phyloP scores from a whole-genome alignment of 805 yeast genomes.

The Kuraishia capsulata region DNA sequence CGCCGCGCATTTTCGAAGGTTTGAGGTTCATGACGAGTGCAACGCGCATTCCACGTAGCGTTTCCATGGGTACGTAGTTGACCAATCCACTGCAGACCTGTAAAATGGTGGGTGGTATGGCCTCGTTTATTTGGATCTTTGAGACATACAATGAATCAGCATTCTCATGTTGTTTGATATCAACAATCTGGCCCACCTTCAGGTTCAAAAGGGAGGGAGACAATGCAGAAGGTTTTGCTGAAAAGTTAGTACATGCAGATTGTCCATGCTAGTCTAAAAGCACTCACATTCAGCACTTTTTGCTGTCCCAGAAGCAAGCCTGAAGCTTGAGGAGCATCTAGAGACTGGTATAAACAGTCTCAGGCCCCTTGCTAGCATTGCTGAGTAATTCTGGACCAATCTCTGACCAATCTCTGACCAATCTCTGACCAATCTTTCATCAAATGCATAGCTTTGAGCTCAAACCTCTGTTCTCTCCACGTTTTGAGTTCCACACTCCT shows the following conservation, averaged over 20 bases:
- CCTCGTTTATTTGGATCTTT: conserved; percentile 24
- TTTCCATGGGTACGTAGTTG: conserved; percentile 26
- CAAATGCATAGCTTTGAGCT: too few species aligned
- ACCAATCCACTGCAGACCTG: conserved; percentile 57
- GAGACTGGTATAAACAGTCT: too few species aligned
- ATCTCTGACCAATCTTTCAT: too few species aligned
- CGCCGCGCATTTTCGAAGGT: conserved; percentile 55
- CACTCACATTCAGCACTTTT: too few species aligned
- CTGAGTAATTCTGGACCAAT: too few species aligned
- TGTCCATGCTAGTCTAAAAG: too few species aligned
- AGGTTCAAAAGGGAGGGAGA: conserved; percentile 16
- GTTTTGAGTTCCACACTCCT: too few species aligned
- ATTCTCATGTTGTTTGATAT: conserved; percentile 39
- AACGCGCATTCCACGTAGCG: conserved; percentile 30
- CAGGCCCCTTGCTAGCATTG: too few species aligned
- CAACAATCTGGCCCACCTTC: conserved; percentile 38
- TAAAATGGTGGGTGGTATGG: conserved; percentile 9
- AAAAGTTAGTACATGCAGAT: background rate
- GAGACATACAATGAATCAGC: conserved; percentile 57
- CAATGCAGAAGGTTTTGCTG: background rate
- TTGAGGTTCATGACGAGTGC: conserved; percentile 51
- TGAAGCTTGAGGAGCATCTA: too few species aligned
- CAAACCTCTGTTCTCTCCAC: too few species aligned
- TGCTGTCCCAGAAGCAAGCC: background rate
- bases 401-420: too few species aligned